Base-by-base conservation (phyloP, 495 filamentous ascomycete species). In the Talaromyces nanjingensis region DNA sequence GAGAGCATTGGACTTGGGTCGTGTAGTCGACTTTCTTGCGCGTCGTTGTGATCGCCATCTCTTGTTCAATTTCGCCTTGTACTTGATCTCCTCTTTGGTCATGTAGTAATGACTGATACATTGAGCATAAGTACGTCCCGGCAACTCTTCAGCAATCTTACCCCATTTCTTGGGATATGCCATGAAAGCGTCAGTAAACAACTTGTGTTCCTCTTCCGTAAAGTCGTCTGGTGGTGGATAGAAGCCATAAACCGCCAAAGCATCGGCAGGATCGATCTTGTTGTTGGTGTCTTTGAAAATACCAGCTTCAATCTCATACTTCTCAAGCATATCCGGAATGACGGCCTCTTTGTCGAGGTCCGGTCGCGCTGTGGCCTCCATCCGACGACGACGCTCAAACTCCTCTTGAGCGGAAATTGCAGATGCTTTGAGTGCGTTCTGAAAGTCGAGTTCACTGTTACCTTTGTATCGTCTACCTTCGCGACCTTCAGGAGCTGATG, bases 71-170 rank as follows among this genome's bases (percentile, higher is more conserved):
- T 89, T 90, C 39, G 90, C 89, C 74, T 96, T 96, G 69, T 97
- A 93, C 63, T 91, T 91, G 25, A 87, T 86, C 63, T 87, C 83
- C 69, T 90, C 87, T 74, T 98, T 98, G 63, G 89, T 96, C 65
- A 92, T 84, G 73, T 98, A 98, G 73, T 98, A 98, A 73, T 98
- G 96, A 66, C 91, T 82, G 66, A 98, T 97, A 71, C 91, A 96
- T 57, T 92, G 86, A 66, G 89, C 86, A 75, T 89, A 94, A 66
- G 88, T 87, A 18, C 93, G 87, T 22, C 83, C 80, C 11, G 86
- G 82, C 12, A 97, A 72, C 24, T 82, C 80, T 25, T 89, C 86
- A 2, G 93, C 90, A 62, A 98, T 92, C 70, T 89, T 89, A 55
- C 91, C 89, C 89, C 91, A 98, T 72, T 91, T 89, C 82, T 98